Evolutionary conservation across 116 monocot genomes (phyloP), one percentile per base, ranked within the genome.

Genomic region (Dioscorea cayenensis): DNA sequence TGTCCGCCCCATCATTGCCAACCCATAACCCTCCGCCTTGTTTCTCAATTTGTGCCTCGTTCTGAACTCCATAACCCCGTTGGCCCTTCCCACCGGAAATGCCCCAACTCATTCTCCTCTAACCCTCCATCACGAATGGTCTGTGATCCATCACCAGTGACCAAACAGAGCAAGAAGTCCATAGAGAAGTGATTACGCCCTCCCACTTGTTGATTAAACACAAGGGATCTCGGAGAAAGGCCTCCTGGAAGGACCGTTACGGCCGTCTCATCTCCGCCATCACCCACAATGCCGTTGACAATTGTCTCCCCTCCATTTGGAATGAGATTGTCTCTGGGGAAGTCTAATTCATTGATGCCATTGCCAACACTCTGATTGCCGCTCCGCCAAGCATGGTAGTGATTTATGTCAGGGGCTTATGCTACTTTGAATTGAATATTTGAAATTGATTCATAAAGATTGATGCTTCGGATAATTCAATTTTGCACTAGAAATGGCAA

Each of bases 141-240:
- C 29, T 1, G 29, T 3, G 29, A 29, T 29, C 29, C 29, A 29
- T 29, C 29, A 3, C 29, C 29, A 3, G 29, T 3, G 29, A 29
- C 29, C 3, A 66, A 66, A 35, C 28, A 35, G 66, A 66, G 66
- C 66, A 66, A 36, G 32, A 66, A 28, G 66, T 1, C 43, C 4
- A 43, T n/a, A n/a, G 43, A 66, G 76, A 80, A 79, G 66, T 80
- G 86, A 78, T 86, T 23, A 79, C 82, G 70, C 90, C 88, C 1
- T 94, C 90, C n/a, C 90, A 90, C 84, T 81, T 90, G 61, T 80
- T 94, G 63, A 84, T 90, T 52, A 94, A 94, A 83, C 91, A 95
- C 89, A 73, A 95, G 82, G 91, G 88, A 1, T 95, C 95, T 29
- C 79, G 95, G 71, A 73, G 90, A 75, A 88, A 82, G 80, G 84